Conservation (phyloP, 2,329 filamentous ascomycete genomes). For the Dendryphion nanum region DNA sequence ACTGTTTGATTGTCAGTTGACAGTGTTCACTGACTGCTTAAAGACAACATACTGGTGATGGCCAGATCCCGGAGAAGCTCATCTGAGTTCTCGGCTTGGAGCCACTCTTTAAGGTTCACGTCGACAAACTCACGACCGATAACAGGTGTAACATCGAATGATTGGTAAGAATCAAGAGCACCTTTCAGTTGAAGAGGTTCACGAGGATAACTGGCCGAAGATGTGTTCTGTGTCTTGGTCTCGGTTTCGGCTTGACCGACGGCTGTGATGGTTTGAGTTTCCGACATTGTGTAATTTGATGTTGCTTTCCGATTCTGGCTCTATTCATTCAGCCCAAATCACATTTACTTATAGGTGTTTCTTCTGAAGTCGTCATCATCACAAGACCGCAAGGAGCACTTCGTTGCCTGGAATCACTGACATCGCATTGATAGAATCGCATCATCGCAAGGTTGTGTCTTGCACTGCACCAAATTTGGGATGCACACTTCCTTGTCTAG, state of each 20-base stretch:
- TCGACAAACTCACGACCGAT: conserved; percentile 62
- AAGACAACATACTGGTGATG: conserved; percentile 28
- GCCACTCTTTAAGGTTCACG: conserved; percentile 60
- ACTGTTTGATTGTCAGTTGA: conserved; percentile 25
- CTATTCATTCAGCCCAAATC: neutral
- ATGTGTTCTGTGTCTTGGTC: conserved; percentile 6
- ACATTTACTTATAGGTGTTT: neutral
- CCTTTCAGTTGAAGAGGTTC: conserved; percentile 46
- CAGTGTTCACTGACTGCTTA: neutral
- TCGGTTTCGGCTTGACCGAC: conserved; percentile 6
- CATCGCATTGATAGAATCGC: conserved; percentile 6
- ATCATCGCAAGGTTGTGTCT: conserved; percentile 11
- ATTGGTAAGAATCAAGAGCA: conserved; percentile 52
- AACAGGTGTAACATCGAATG: conserved; percentile 60
- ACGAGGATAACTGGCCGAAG: conserved; percentile 8
- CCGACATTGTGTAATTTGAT: conserved; percentile 11
- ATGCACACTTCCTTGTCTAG: too few species aligned
- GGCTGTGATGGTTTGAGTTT: conserved; percentile 16
- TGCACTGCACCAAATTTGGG: conserved; percentile 1
- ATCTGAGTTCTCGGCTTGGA: conserved; percentile 62
- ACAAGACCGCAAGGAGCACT: neutral
- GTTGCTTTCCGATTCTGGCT: neutral
- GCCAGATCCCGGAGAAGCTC: conserved; percentile 65
- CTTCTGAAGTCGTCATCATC: neutral
- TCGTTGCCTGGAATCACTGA: neutral